Conservation (phyloP, 2,329 filamentous ascomycete species). For the Aschersonia sp. region DNA sequence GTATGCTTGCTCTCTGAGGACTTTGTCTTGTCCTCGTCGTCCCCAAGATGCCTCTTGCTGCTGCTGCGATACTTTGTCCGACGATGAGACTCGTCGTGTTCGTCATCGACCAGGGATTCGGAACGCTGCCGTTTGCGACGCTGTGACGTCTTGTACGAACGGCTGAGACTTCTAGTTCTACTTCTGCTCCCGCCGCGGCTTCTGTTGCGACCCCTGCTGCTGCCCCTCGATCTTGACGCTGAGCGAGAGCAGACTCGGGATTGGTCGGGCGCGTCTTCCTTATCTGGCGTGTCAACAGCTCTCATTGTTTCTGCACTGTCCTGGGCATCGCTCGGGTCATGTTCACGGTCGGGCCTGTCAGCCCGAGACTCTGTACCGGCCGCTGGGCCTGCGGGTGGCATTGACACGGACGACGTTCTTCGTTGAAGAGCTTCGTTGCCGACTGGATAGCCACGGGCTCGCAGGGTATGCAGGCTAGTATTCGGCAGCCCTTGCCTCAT, state of each 20-base stretch:
- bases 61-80: constrained; percentile 35
- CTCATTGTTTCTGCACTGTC: constrained; percentile 17
- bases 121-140: constrained; percentile 42
- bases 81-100: constrained; percentile 29
- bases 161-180: constrained; percentile 10
- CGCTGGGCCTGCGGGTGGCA: constrained; percentile 3
- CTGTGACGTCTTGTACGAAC: constrained; percentile 27
- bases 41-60: constrained; percentile 26
- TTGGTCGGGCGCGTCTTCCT: constrained; percentile 8
- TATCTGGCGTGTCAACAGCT: constrained; percentile 12
- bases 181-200: constrained; percentile 16
- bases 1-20: constrained; percentile 24
- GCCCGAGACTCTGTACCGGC: constrained; percentile 23
- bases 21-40: constrained; percentile 25
- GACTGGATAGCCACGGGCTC: constrained; percentile 35
- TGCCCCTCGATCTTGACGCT: constrained; percentile 19
- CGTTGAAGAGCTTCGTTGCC: constrained; percentile 24
- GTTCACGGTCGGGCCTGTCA: constrained; percentile 27
- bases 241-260: constrained; percentile 11
- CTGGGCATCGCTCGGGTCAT: constrained; percentile 15
- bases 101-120: constrained; percentile 31
- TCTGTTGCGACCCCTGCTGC: constrained; percentile 12
- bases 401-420: constrained; percentile 5
- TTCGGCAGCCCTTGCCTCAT: constrained; percentile 84
- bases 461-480: constrained; percentile 55